Base-by-base conservation (phyloP, 345 rosid species). In the sweet orange (Citrus sinensis) region DNA sequence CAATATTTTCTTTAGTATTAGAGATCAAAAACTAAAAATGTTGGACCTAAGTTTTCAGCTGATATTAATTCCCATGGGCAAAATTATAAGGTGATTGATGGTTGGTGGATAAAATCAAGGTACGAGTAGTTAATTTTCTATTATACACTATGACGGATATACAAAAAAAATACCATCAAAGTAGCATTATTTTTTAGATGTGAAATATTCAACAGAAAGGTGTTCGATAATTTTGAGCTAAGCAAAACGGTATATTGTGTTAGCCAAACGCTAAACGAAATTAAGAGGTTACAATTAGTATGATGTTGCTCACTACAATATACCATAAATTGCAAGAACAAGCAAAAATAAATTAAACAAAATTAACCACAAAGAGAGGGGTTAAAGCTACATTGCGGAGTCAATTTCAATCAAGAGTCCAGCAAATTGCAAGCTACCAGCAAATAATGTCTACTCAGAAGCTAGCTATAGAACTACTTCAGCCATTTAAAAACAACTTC, bases 321-420 rank as follows among this genome's bases (percentile, higher is more conserved):
- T 46, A 64, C 6, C 42, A 29, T 27, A 51, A 64, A 64, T 30
- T 60, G 67, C 67, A 42, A 75, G 70, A 75, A 64, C 62, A 64
- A 75, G 27, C 46, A 75, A 64, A 64, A 75, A 63, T 30, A 75
- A 49, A 49, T 24, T 29, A 49, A 75, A 75, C 61, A 63, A 75
- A 75, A 64, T 75, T 22, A 32, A 71, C 37, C 51, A 75, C 51
- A 75, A n/a, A 64, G 68, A 54, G 58, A 16, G 55, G 19, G 22
- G 58, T 19, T 51, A 29, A 49, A 13, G 69, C 22, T 63, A 75
- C 30, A 32, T 74, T 40, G 3, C 40, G 20, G 13, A 69, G 59
- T 17, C 58, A 16, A 54, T 22, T 54, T 54, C 22, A 54, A 54
- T 54, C n/a, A 54, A 51, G 56, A 16, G 22, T 51, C 58, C 20